These are phyloP conservation scores for Gaertneriomyces sp. DNA, from an alignment of 192 early-diverging fungal species.

Conservation along the genomic window DNA sequence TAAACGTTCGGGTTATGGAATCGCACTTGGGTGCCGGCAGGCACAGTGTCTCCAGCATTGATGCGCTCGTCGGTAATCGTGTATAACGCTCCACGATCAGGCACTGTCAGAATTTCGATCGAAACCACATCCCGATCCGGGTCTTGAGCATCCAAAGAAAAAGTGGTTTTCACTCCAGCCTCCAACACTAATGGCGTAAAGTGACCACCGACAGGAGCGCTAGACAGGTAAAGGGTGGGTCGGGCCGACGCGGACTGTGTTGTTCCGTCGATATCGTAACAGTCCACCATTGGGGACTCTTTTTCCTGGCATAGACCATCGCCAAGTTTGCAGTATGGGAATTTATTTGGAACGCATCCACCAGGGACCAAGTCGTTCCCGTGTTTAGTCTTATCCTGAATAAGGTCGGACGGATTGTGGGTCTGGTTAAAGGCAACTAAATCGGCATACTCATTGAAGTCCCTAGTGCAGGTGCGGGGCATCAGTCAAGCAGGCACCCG, in stretches of 20 bases:
- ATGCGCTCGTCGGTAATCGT: neutral
- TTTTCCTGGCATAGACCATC: neutral
- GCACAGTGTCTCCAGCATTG: conserved; percentile 2
- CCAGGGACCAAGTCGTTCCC: conserved; percentile 1
- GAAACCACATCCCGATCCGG: conserved; percentile 2
- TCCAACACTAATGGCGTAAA: neutral
- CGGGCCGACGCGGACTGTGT: neutral
- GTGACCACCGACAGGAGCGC: conserved; percentile 11
- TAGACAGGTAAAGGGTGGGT: conserved; percentile 10
- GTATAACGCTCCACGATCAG: conserved; percentile 6
- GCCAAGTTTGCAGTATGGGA: conserved; percentile 5
- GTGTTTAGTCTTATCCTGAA: neutral
- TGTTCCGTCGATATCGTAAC: conserved; percentile 8
- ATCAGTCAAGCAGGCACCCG: neutral
- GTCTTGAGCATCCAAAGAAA: neutral
- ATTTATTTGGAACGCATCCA: conserved; percentile 12
- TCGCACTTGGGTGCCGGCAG: neutral
- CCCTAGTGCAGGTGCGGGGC: neutral
- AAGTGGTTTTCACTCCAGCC: conserved; percentile 1
- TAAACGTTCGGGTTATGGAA: conserved; percentile 7
- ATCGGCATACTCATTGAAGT: conserved; percentile 14
- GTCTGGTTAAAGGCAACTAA: neutral
- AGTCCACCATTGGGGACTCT: neutral
- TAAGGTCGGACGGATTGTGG: neutral
- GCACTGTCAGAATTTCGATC: neutral